Evolutionary conservation across 2,329 filamentous ascomycete genomes (phyloP), one percentile per base, ranked within the genome.

Genomic region (Rutstroemia sydowiana): DNA sequence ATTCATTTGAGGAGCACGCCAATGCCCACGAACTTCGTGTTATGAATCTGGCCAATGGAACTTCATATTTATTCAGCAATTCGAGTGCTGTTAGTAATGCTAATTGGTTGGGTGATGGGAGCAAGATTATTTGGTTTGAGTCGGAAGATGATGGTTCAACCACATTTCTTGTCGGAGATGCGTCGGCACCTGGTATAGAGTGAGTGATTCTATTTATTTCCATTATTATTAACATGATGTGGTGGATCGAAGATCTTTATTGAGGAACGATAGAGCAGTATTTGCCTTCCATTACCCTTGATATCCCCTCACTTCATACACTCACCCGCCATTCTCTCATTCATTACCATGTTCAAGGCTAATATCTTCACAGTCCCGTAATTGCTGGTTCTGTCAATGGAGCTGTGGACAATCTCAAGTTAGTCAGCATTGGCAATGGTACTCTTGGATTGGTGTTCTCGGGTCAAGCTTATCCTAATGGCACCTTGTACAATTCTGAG

Each of bases 1-100:
- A 95, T 67, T 90, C 82, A 7, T 95, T 95, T 67, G 75, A 85
- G 1, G 53, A 79, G 0, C 88, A 93, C 65, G 73, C 74, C 46
- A 84, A 82, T 63, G 78, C 75, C 5, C 76, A 74, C 58, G 83
- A 47, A 28, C 44, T 51, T 20, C 49, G 49, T n/a, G 69, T 90
- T 30, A 71, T 95, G 46, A 81, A 90, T 59, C 73, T 89, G 52
- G 70, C 75, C 2, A 58, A 51, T 39, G 57, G 57, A 9, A 45
- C 48, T n/a, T 54, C 51, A 5, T 54, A 45, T 36, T 43, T 61
- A 10, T 57, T 56, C 20, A 62, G 55, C 36, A 62, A 61, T 32
- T 59, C 59, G 2, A 62, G 60, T 28, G 52, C 57, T 6, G 54
- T 57, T 16, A 54, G 59, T 21, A 59, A 63, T 44, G 53, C 54